Evolutionary conservation across 2,329 filamentous ascomycete species (phyloP).

Genomic region (Apiospora aurea): DNA sequence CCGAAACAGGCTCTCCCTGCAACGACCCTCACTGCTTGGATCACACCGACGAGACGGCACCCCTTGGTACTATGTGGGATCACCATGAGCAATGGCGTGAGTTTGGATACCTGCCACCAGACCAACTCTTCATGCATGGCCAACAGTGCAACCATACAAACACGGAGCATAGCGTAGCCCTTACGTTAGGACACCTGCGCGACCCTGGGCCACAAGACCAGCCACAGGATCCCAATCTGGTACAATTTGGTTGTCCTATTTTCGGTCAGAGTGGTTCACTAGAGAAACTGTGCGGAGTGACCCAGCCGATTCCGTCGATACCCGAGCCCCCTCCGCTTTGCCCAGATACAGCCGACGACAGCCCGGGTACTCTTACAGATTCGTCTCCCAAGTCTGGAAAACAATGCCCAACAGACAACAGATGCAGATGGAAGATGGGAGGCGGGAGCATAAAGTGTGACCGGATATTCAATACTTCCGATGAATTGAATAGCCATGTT

Average conservation of each 20-base stretch:
- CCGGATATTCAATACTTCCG: slow-evolving; percentile 33
- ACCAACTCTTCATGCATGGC: slow-evolving; percentile 28
- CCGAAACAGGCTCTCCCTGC: slow-evolving; percentile 37
- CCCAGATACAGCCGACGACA: slow-evolving; percentile 23
- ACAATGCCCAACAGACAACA: slow-evolving; percentile 23
- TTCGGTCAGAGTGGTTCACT: slow-evolving; percentile 24
- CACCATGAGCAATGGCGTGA: slow-evolving; percentile 23
- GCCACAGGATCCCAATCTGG: slow-evolving; percentile 29
- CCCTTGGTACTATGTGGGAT: slow-evolving; percentile 30
- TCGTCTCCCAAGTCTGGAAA: slow-evolving; percentile 21
- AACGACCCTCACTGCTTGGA: slow-evolving; percentile 38
- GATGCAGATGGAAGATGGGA: slow-evolving; percentile 37
- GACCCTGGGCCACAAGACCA: slow-evolving; percentile 32
- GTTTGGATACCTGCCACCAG: slow-evolving; percentile 28
- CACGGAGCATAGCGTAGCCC: slow-evolving; percentile 41
- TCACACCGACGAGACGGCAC: slow-evolving; percentile 23
- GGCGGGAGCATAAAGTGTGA: slow-evolving; percentile 33
- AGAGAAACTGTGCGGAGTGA: slow-evolving; percentile 27
- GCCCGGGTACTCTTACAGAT: slow-evolving; percentile 17
- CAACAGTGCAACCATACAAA: slow-evolving; percentile 40
- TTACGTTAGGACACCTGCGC: slow-evolving; percentile 38
- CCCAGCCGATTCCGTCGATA: slow-evolving; percentile 22
- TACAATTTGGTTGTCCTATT: slow-evolving; percentile 31
- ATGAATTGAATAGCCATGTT: slow-evolving; percentile 39
- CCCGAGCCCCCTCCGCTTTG: slow-evolving; percentile 25